Percentiles rank a stretch among this genome's conserved stretches.
phyloP scores from a whole-genome alignment of 2,329 filamentous ascomycete species.

The Verticillium albo-atrum region DNA sequence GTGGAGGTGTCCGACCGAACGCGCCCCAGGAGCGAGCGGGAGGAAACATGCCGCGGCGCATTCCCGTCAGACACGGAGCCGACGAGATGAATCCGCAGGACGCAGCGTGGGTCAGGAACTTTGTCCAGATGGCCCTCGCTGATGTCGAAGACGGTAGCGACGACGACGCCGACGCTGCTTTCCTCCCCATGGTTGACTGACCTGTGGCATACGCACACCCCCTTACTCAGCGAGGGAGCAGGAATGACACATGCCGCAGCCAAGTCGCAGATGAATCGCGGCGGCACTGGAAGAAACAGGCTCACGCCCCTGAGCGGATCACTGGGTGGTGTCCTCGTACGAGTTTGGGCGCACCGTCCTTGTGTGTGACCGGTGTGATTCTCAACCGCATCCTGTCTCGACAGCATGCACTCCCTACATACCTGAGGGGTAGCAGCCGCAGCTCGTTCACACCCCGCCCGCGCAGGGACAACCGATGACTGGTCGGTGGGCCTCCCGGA shows the following conservation, averaged over 20 bases:
- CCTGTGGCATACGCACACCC: slow-evolving; percentile 3
- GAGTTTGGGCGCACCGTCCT: not conserved
- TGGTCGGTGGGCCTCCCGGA: not conserved
- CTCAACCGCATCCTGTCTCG: not conserved
- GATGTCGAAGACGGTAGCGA: slow-evolving; percentile 48
- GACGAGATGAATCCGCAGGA: slow-evolving; percentile 39
- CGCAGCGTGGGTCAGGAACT: slow-evolving; percentile 48
- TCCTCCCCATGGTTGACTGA: not conserved
- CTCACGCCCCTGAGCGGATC: not conserved
- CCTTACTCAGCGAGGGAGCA: not conserved
- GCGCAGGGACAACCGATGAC: not conserved
- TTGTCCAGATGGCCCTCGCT: slow-evolving; percentile 48
- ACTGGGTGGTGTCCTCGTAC: not conserved
- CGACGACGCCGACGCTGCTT: slow-evolving; percentile 21
- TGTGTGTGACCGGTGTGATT: not conserved
- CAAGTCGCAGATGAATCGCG: not conserved
- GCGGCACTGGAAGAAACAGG: not conserved
- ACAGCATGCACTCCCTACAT: not conserved
- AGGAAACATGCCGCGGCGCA: slow-evolving; percentile 11
- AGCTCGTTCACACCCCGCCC: not conserved
- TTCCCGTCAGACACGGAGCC: not conserved
- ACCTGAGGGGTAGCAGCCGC: not conserved
- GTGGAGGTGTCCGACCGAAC: slow-evolving; percentile 19
- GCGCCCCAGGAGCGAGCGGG: slow-evolving; percentile 18
- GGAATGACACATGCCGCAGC: not conserved